Conservation (phyloP, 2,329 filamentous ascomycete genomes). For the Penicillium sp. region DNA sequence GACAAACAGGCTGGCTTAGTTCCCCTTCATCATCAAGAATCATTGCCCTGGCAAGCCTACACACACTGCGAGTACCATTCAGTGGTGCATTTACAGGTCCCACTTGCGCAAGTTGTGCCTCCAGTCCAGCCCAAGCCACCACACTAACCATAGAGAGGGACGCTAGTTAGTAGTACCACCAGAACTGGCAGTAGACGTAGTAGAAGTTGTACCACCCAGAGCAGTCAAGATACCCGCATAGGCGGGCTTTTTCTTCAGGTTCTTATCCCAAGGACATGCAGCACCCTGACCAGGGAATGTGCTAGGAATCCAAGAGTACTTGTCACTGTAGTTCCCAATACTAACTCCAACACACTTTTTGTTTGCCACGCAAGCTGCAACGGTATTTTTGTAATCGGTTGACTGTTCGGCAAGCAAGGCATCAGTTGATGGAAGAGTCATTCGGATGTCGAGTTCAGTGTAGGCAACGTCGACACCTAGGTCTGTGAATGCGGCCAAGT, state of each 20-base stretch:
- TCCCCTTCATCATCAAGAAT: neutral
- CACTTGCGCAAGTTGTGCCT: constrained; percentile 26
- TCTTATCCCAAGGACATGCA: constrained; percentile 48
- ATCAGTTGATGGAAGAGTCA: constrained; percentile 34
- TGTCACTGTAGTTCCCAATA: constrained; percentile 46
- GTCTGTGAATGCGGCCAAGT: constrained; percentile 38
- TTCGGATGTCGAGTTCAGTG: constrained; percentile 50
- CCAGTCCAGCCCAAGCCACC: constrained; percentile 31
- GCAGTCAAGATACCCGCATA: constrained; percentile 38
- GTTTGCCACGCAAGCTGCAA: constrained; percentile 32
- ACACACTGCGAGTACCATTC: constrained; percentile 34
- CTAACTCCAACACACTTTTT: constrained; percentile 36
- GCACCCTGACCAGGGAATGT: constrained; percentile 44
- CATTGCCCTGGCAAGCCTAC: constrained; percentile 1
- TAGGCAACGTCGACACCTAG: constrained; percentile 47
- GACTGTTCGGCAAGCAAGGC: constrained; percentile 31
- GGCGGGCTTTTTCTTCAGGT: constrained; percentile 49
- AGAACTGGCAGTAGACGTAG: constrained; percentile 11
- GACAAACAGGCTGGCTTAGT: neutral
- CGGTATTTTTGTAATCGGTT: constrained; percentile 32
- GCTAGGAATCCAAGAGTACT: constrained; percentile 47
- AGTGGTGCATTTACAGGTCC: constrained; percentile 27
- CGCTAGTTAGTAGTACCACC: constrained; percentile 11
- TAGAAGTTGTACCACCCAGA: constrained; percentile 17
- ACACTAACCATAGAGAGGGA: constrained; percentile 30